Percentiles rank a stretch among this genome's conserved stretches.
phyloP scores from a whole-genome alignment of 2,329 filamentous ascomycete genomes.

The Ascochyta rabiei region DNA sequence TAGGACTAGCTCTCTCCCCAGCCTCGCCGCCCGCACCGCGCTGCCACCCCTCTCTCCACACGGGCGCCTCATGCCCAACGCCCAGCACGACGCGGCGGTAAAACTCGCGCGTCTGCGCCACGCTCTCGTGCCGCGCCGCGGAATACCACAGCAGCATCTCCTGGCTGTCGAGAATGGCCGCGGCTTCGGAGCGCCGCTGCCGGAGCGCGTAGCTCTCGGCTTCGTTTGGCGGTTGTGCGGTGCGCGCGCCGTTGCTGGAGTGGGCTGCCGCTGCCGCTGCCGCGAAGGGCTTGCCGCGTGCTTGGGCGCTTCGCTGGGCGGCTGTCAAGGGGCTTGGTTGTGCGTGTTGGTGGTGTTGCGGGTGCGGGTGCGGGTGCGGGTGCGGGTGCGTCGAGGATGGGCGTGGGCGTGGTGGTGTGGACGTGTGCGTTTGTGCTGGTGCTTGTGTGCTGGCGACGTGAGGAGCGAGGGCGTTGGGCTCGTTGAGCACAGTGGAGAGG shows the following conservation, averaged over 20 bases:
- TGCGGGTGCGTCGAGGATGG: not conserved
- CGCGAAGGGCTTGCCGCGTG: conserved; percentile 28
- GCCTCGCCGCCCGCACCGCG: conserved; percentile 22
- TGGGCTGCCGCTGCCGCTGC: too few species aligned
- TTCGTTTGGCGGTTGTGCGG: not conserved
- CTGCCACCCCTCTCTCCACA: conserved; percentile 31
- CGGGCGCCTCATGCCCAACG: conserved; percentile 9
- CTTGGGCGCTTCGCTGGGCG: conserved; percentile 37
- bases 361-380: too few species aligned
- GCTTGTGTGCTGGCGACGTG: not conserved
- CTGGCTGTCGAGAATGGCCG: conserved; percentile 39
- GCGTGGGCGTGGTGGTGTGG: conserved; percentile 1
- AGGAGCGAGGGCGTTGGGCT: not conserved
- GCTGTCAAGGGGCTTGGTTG: conserved; percentile 19
- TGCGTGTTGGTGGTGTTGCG: not conserved
- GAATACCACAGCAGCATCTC: conserved; percentile 48
- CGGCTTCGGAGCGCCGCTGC: conserved; percentile 39
- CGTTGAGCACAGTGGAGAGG: conserved; percentile 19
- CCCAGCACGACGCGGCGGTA: conserved; percentile 43
- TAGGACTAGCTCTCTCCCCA: conserved; percentile 15
- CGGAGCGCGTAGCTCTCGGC: conserved; percentile 37
- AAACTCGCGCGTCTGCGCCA: conserved; percentile 37
- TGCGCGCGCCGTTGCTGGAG: too few species aligned
- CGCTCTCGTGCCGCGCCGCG: conserved; percentile 42
- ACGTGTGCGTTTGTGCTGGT: not conserved